Evolutionary conservation across 192 early-diverging fungal species (phyloP).

Genomic region (Powellomyces hirtus): DNA sequence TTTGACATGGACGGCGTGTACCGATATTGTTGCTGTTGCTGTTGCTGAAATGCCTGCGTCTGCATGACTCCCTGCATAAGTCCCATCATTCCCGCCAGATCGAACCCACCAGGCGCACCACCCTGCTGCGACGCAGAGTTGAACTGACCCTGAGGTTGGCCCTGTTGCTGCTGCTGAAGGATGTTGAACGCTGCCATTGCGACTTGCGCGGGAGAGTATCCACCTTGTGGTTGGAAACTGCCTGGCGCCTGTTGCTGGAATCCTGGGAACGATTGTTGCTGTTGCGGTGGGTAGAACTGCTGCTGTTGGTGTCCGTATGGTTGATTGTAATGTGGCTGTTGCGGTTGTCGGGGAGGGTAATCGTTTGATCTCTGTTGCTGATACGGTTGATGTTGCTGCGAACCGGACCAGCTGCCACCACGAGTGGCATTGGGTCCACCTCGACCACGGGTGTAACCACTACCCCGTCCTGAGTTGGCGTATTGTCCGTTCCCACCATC

Average conservation of each 20-base stretch:
- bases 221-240: not conserved
- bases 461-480: not conserved
- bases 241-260: not conserved
- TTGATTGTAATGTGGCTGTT: slow-evolving; percentile 2
- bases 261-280: not conserved
- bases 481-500: not conserved
- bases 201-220: not conserved
- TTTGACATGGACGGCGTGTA: no score
- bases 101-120: not conserved
- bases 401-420: not conserved
- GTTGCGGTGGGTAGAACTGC: not conserved
- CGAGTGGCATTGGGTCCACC: not conserved
- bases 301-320: not conserved
- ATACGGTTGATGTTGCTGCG: not conserved
- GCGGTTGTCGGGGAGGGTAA: not conserved
- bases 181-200: slow-evolving; percentile 5
- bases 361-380: not conserved
- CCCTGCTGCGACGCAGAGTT: not conserved
- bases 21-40: slow-evolving; percentile 29
- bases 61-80: slow-evolving; percentile 17
- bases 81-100: slow-evolving; percentile 16
- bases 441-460: not conserved
- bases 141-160: not conserved
- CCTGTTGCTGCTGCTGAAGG: slow-evolving; percentile 9
- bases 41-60: slow-evolving; percentile 9